Percentiles rank a stretch among this genome's conserved stretches.
Evolutionary conservation across 352 stramenopile genomes (phyloP).

Genomic region (Phytophthora sp.): DNA sequence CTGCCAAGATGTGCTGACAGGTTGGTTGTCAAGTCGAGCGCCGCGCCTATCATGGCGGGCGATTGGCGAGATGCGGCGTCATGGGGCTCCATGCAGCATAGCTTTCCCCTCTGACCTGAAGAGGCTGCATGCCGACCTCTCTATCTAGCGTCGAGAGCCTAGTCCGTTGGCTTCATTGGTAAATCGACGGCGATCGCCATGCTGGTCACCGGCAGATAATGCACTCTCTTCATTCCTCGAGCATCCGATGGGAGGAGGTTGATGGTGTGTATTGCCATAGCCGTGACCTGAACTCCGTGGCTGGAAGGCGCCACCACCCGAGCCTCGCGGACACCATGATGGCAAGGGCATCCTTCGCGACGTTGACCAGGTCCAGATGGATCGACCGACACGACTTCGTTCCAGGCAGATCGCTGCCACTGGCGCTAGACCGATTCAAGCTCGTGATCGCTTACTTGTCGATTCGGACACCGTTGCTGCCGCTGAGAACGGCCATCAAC

Average conservation of each 20-base stretch:
- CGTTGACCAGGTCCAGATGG: slow-evolving; percentile 1
- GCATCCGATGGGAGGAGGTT: neutral
- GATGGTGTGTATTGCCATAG: too few relatives aligned
- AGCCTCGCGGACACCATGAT: neutral
- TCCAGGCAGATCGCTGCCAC: neutral
- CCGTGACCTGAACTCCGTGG: neutral
- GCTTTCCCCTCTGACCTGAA: too few relatives aligned
- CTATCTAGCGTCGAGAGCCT: too few relatives aligned
- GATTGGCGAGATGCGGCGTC: neutral
- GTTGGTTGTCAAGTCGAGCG: neutral
- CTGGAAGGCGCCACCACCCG: neutral
- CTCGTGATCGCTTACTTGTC: neutral
- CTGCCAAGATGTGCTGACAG: neutral
- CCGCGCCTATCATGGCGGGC: too few relatives aligned
- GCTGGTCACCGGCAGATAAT: too few relatives aligned
- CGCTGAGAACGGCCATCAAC: slow-evolving; percentile 2
- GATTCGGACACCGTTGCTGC: neutral
- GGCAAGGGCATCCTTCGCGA: neutral
- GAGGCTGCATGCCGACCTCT: too few relatives aligned
- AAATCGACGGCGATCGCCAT: neutral
- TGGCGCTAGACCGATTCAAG: neutral
- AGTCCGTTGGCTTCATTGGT: neutral
- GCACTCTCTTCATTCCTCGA: neutral
- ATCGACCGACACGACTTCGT: neutral
- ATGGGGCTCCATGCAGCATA: too few relatives aligned